These are phyloP conservation scores for Fragilaria crotonensis DNA, from an alignment of 108 stramenopile genomes.

Conservation along the genomic window DNA sequence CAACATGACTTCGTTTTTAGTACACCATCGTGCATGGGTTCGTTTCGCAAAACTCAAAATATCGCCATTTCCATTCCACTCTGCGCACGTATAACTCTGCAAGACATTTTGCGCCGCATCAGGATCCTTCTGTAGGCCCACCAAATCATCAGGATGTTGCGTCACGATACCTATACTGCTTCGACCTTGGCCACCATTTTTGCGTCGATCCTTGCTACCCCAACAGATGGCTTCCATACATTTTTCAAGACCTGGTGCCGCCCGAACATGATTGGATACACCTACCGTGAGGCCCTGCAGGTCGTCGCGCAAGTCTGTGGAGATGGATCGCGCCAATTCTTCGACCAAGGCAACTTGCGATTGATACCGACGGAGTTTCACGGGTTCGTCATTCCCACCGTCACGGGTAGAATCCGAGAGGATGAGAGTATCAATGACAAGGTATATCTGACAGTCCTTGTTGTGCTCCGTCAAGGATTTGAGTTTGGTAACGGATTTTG, in stretches of 20 bases:
- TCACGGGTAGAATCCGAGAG: not conserved
- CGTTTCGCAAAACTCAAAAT: not conserved
- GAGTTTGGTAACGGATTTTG: too few relatives aligned
- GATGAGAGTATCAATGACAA: slow-evolving; percentile 11
- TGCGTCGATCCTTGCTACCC: slow-evolving; percentile 32
- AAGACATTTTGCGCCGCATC: slow-evolving; percentile 34
- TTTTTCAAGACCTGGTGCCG: slow-evolving; percentile 59
- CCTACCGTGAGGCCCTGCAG: slow-evolving; percentile 52
- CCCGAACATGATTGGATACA: slow-evolving; percentile 35
- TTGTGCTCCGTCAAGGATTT: not conserved
- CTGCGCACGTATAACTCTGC: slow-evolving; percentile 33
- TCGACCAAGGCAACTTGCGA: slow-evolving; percentile 5
- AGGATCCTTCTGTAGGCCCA: slow-evolving; percentile 24
- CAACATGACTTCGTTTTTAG: too few relatives aligned
- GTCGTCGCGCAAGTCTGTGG: slow-evolving; percentile 17
- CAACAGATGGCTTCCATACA: slow-evolving; percentile 48
- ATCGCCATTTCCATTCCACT: slow-evolving; percentile 55
- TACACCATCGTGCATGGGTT: not conserved
- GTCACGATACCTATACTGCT: slow-evolving; percentile 39
- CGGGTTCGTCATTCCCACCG: not conserved
- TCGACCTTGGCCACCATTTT: slow-evolving; percentile 12
- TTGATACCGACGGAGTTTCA: not conserved
- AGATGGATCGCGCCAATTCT: not conserved
- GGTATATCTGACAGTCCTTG: not conserved
- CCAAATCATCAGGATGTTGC: slow-evolving; percentile 36